Percentiles rank a stretch among this genome's conserved stretches.
phyloP scores from a whole-genome alignment of 2,329 filamentous ascomycete genomes.

The Trichoderma sp. region DNA sequence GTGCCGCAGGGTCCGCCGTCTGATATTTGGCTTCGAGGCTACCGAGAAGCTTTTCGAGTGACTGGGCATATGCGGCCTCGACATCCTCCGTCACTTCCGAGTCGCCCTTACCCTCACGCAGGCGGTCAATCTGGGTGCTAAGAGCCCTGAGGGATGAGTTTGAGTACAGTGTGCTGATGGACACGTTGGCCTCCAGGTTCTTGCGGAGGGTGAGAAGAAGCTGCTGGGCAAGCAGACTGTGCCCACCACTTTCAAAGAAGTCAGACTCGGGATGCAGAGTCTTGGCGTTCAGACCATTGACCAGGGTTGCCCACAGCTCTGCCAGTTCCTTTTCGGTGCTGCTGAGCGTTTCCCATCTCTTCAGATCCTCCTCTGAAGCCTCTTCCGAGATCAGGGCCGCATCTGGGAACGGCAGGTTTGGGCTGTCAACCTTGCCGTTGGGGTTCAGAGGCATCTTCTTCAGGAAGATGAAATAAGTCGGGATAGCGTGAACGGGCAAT shows the following conservation, averaged over 20 bases:
- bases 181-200: slow-evolving; percentile 29
- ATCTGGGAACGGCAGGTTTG: slow-evolving; percentile 76
- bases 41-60: slow-evolving; percentile 49
- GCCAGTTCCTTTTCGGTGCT: slow-evolving; percentile 41
- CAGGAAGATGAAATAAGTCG: slow-evolving; percentile 35
- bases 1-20: slow-evolving; percentile 35
- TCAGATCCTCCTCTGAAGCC: slow-evolving; percentile 35
- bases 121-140: slow-evolving; percentile 32
- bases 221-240: slow-evolving; percentile 61
- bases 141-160: slow-evolving; percentile 31
- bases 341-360: slow-evolving; percentile 51
- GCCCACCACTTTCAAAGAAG: slow-evolving; percentile 42
- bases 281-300: slow-evolving; percentile 63
- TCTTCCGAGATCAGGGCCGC: slow-evolving; percentile 57
- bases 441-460: slow-evolving; percentile 57
- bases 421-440: slow-evolving; percentile 78
- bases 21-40: slow-evolving; percentile 45
- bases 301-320: slow-evolving; percentile 68
- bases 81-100: slow-evolving; percentile 35
- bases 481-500: slow-evolving; percentile 36
- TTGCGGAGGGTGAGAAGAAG: slow-evolving; percentile 62
- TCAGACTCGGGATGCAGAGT: slow-evolving; percentile 49
- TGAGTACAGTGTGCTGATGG: slow-evolving; percentile 34
- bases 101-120: slow-evolving; percentile 27
- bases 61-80: slow-evolving; percentile 52